Evolutionary conservation across 1,139 yeast species (phyloP).

Genomic region (Candida pseudoviswanathii): DNA sequence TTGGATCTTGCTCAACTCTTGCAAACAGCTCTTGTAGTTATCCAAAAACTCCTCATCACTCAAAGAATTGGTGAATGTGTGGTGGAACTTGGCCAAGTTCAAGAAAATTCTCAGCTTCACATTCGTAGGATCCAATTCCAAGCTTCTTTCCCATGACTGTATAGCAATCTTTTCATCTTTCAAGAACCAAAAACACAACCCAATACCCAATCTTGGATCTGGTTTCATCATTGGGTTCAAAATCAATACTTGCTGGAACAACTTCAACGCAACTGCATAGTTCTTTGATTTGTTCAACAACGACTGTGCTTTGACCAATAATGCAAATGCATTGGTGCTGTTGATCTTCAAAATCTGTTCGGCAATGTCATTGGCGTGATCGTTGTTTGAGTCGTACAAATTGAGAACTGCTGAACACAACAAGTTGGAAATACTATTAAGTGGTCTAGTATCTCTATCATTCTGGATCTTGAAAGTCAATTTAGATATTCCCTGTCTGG

Average conservation of each 20-base stretch:
- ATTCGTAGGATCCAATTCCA: constrained; percentile 64
- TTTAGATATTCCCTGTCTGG: constrained; percentile 23
- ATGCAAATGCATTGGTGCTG: constrained; percentile 68
- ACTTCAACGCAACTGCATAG: constrained; percentile 71
- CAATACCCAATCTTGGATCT: constrained; percentile 94
- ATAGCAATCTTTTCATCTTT: constrained; percentile 78
- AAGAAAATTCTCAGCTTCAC: constrained; percentile 67
- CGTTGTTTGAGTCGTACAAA: constrained; percentile 53
- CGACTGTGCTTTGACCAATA: constrained; percentile 84
- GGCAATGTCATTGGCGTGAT: constrained; percentile 66
- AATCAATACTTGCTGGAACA: constrained; percentile 80
- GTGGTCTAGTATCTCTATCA: constrained; percentile 17
- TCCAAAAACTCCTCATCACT: constrained; percentile 61
- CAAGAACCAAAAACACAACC: constrained; percentile 89
- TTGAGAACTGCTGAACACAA: constrained; percentile 61
- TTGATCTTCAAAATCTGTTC: constrained; percentile 55
- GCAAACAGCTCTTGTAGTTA: constrained; percentile 51
- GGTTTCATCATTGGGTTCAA: constrained; percentile 79
- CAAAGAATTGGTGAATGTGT: constrained; percentile 57
- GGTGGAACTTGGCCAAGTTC: constrained; percentile 69
- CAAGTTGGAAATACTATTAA: constrained; percentile 40
- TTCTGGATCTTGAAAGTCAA: constrained; percentile 18
- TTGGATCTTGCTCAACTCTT: constrained; percentile 30
- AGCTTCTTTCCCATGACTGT: constrained; percentile 79
- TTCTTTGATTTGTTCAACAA: constrained; percentile 68